Evolutionary conservation across 306 rosid species (phyloP).

Genomic region (Astragalus glycyphyllos): DNA sequence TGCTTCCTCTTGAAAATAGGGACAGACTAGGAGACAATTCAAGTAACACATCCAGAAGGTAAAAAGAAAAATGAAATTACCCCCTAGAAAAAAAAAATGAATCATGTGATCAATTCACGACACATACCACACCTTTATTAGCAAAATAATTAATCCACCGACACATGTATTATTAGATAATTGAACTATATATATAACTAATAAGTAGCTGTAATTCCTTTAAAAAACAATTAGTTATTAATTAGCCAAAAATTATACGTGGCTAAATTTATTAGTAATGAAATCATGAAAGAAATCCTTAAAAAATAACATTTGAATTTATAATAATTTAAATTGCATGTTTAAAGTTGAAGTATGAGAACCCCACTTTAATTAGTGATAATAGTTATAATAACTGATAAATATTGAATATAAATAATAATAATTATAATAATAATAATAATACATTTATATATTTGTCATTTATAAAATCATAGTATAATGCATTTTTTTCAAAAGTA

Average conservation of each 20-base stretch:
- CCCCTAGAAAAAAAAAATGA: neutral
- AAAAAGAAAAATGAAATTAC: neutral
- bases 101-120: neutral
- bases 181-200: neutral
- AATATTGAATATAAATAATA: too few relatives aligned
- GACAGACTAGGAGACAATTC: slow-evolving; percentile 1
- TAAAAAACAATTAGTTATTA: too few relatives aligned
- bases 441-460: neutral
- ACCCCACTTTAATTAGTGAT: neutral
- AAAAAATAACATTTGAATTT: neutral
- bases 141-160: neutral
- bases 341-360: neutral
- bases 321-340: neutral
- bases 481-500: neutral
- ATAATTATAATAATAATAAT: too few relatives aligned
- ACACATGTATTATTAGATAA: neutral
- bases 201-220: too few relatives aligned
- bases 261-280: neutral
- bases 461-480: neutral
- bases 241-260: neutral
- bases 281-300: neutral
- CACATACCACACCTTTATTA: neutral
- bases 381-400: too few relatives aligned
- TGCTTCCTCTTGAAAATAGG: neutral
- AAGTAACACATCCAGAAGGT: neutral